Percentiles rank a stretch among this genome's conserved stretches.
These are phyloP conservation scores for Inga laurina DNA, from an alignment of 306 rosid species.

Conservation along the genomic window DNA sequence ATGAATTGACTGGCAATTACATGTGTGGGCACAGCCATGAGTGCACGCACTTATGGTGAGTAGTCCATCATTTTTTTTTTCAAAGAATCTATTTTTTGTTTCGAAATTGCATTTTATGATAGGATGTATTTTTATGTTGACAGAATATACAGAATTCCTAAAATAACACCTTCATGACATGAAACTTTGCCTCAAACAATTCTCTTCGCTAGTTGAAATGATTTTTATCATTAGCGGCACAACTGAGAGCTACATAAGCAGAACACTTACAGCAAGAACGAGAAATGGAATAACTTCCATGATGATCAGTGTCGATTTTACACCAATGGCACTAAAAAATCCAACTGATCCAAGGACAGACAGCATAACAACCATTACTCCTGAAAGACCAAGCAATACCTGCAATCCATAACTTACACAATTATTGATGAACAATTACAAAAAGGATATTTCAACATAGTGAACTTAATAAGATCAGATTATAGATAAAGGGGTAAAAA, in stretches of 20 bases:
- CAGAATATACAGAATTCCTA: neutral
- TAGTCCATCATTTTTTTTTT: no score
- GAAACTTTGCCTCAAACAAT: neutral
- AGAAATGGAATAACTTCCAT: slow-evolving; percentile 99
- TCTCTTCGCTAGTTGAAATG: neutral
- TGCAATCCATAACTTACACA: slow-evolving; percentile 39
- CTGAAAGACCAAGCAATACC: slow-evolving; percentile 95
- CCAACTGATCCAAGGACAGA: slow-evolving; percentile 97
- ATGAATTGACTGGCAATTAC: neutral
- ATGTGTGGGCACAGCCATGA: neutral
- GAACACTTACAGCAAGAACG: slow-evolving; percentile 91
- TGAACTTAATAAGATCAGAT: slow-evolving; percentile 20
- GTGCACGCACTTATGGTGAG: neutral
- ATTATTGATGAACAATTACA: slow-evolving; percentile 17
- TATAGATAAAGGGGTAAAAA: neutral
- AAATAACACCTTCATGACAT: neutral
- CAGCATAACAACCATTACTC: slow-evolving; percentile 91
- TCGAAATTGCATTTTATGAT: neutral
- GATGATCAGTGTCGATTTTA: slow-evolving; percentile 90
- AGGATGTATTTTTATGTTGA: neutral
- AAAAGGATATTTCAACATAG: slow-evolving; percentile 2
- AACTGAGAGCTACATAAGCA: slow-evolving; percentile 23
- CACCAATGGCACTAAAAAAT: slow-evolving; percentile 87
- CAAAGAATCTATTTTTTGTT: neutral
- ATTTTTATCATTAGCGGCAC: neutral